Conservation (phyloP, 2,329 filamentous ascomycete species). For the Alternaria sp. region DNA sequence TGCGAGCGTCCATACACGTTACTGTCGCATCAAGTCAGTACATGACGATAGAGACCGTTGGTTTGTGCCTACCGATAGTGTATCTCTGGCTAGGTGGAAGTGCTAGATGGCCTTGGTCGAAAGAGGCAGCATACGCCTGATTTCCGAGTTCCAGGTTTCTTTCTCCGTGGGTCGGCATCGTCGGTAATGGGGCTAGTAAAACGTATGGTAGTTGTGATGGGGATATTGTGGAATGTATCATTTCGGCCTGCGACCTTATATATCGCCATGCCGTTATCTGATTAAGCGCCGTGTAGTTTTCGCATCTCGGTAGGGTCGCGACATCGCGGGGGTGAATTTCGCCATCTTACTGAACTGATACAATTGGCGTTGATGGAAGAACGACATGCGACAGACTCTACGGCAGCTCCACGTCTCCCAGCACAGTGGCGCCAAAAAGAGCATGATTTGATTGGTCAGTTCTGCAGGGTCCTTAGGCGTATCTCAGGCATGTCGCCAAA, state of each 20-base stretch:
- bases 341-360: conserved; percentile 14
- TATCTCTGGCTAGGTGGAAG: conserved; percentile 77
- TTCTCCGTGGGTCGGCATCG: conserved; percentile 60
- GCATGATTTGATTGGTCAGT: conserved; percentile 3
- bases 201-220: neutral
- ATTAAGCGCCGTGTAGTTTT: neutral
- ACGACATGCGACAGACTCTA: conserved; percentile 14
- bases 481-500: conserved; percentile 8
- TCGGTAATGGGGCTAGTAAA: neutral
- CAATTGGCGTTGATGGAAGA: conserved; percentile 9
- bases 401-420: conserved; percentile 6
- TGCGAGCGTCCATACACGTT: conserved; percentile 84
- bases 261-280: neutral
- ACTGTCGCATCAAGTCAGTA: conserved; percentile 53
- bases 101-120: conserved; percentile 72
- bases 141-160: conserved; percentile 67
- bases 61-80: conserved; percentile 61
- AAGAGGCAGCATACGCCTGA: conserved; percentile 64
- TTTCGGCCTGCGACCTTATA: conserved; percentile 3
- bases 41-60: neutral
- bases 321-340: conserved; percentile 5
- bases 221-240: neutral
- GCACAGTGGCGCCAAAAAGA: neutral
- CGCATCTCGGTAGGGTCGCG: neutral
- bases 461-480: conserved; percentile 5